A percentile compares a stretch with the other conserved stretches of the same genome.
phyloP scores from a whole-genome alignment of 73 alveolate species.

The Paramecium sonneborni region DNA sequence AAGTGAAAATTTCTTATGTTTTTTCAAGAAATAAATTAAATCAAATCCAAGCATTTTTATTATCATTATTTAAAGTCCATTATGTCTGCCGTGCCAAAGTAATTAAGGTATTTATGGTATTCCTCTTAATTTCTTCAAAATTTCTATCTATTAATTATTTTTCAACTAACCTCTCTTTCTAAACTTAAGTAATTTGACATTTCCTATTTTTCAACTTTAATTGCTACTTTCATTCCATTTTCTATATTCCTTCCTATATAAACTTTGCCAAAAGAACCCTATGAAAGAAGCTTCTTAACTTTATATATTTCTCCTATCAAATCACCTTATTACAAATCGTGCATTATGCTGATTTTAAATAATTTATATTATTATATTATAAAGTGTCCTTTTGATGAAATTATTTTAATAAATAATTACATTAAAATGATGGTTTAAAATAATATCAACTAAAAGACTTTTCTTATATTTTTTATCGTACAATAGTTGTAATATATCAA shows the following conservation, averaged over 20 bases:
- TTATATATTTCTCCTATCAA: not conserved
- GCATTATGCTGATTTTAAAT: not conserved
- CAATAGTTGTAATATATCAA: too few species aligned
- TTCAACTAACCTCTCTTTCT: conserved; percentile 11
- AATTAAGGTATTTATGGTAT: conserved; percentile 68
- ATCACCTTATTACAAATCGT: not conserved
- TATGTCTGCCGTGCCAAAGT: conserved; percentile 69
- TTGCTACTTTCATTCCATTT: conserved; percentile 55
- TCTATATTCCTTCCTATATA: conserved; percentile 39
- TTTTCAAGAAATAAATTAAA: not conserved
- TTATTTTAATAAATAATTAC: too few species aligned
- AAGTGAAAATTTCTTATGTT: not conserved
- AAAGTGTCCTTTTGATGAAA: not conserved
- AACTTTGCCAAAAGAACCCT: conserved; percentile 65
- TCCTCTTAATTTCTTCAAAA: conserved; percentile 15
- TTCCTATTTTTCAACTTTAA: conserved; percentile 57
- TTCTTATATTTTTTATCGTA: too few species aligned
- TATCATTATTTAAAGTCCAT: conserved; percentile 75
- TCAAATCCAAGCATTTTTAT: conserved; percentile 82
- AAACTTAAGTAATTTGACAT: not conserved
- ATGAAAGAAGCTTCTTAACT: not conserved
- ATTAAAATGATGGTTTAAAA: too few species aligned
- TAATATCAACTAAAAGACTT: too few species aligned
- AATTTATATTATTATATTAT: not conserved
- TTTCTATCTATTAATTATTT: conserved; percentile 15